Conservation (phyloP, 1,139 yeast genomes). For the Saccharomycopsis phalli region DNA sequence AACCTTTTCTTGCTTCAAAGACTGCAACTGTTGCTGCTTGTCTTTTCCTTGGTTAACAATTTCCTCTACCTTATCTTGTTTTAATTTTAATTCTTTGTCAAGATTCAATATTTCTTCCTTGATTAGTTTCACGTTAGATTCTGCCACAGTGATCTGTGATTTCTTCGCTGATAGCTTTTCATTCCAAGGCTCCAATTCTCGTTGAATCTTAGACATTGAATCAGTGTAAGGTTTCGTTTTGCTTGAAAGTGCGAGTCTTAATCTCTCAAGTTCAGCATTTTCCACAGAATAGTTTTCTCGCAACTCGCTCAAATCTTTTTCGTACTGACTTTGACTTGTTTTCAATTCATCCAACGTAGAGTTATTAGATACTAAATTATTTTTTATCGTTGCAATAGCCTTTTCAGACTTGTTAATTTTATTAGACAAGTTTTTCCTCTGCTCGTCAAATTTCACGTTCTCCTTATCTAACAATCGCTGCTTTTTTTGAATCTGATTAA, state of each 20-base stretch:
- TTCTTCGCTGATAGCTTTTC: slow-evolving; percentile 57
- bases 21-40: slow-evolving; percentile 39
- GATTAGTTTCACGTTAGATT: slow-evolving; percentile 57
- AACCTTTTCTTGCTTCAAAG: slow-evolving; percentile 36
- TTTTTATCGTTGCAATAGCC: slow-evolving; percentile 31
- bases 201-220: slow-evolving; percentile 55
- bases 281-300: slow-evolving; percentile 43
- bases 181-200: slow-evolving; percentile 77
- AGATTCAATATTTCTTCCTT: slow-evolving; percentile 39
- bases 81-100: slow-evolving; percentile 37
- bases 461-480: slow-evolving; percentile 38
- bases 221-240: slow-evolving; percentile 61
- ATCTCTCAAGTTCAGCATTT: slow-evolving; percentile 45
- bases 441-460: slow-evolving; percentile 67
- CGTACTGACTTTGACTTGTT: slow-evolving; percentile 33
- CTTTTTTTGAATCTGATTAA: slow-evolving; percentile 31
- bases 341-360: slow-evolving; percentile 39
- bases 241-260: slow-evolving; percentile 58
- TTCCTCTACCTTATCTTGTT: slow-evolving; percentile 39
- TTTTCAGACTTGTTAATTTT: slow-evolving; percentile 59
- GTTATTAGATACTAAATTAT: slow-evolving; percentile 35
- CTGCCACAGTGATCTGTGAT: slow-evolving; percentile 55
- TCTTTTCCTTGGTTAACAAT: slow-evolving; percentile 46
- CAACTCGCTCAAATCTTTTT: slow-evolving; percentile 34
- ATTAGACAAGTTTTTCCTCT: slow-evolving; percentile 49